Base-by-base conservation (phyloP, 768 basidiomycete species). In the Hygrocybe coccinea region DNA sequence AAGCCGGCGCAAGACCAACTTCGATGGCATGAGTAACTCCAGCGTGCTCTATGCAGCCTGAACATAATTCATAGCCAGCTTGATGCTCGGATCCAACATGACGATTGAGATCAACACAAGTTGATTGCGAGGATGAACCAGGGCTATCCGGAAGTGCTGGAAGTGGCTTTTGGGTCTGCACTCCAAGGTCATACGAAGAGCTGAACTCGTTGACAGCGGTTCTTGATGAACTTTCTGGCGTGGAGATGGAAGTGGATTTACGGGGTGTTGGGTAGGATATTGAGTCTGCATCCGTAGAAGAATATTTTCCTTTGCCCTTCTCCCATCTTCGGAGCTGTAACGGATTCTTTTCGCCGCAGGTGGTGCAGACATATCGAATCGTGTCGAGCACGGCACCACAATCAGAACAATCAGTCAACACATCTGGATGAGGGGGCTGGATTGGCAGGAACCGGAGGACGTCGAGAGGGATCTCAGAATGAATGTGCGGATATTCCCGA, bases 321-420 rank as follows among this genome's bases (percentile, higher is more conserved):
- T 67, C 62, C 56, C 50, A 65, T 21, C 52, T 60, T 56, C 48
- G 58, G 53, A 56, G 58, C 49, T 58, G 58, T 4, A 67, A 63
- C 5, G 87, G 81, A 46, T 77, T 70, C 67, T 85, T 90, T 69
- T 90, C 88, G 8, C 91, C 92, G 62, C 94, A 95, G 21, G 85
- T 87, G 3, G 86, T 79, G 64, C 95, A 97, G 12, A 95, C 86
- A 67, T 97, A 97, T 45, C 91, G 85, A 67, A 95, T 83, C n/a
- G 82, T 79, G 50, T 91, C 87, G 17, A 97, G 74, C 5, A 84
- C 64, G 0, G 77, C 68, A 12, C 87, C 87, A 62, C 95, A 97
- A 45, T 82, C 81, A 1, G 91, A 93, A 69, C 95, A 97, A 48
- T 83, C 81, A 1, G 92, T 91, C 15, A 89, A 79, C 45, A 78